Percentiles rank a stretch among this genome's conserved stretches.
Evolutionary conservation across 2,329 filamentous ascomycete species (phyloP).

Genomic region (Alternaria longipes): DNA sequence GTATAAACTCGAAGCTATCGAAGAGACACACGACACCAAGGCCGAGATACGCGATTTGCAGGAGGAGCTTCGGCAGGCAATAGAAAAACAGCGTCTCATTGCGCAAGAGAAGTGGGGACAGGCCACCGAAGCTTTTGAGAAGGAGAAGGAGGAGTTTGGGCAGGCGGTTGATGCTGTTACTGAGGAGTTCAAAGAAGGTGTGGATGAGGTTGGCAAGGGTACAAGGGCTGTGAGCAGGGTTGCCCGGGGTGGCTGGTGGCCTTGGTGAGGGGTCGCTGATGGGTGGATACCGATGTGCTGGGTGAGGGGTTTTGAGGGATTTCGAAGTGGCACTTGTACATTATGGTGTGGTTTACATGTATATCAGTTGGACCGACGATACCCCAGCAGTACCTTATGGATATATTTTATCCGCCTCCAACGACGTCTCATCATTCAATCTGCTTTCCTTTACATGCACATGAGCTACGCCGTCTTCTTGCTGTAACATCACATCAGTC

Average conservation of each 20-base stretch:
- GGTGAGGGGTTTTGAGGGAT: slow-evolving; percentile 1
- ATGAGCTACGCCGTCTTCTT: neutral
- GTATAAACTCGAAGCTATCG: slow-evolving; percentile 77
- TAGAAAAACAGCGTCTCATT: slow-evolving; percentile 26
- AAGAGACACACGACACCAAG: slow-evolving; percentile 66
- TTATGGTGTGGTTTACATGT: slow-evolving; percentile 4
- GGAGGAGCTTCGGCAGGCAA: slow-evolving; percentile 33
- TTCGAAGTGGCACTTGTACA: neutral
- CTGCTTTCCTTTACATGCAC: neutral
- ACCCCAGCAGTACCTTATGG: neutral
- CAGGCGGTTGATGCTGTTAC: slow-evolving; percentile 22
- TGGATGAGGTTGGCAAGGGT: slow-evolving; percentile 22
- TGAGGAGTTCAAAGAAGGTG: slow-evolving; percentile 27
- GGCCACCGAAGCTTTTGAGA: slow-evolving; percentile 19
- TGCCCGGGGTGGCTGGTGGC: slow-evolving; percentile 36
- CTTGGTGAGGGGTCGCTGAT: slow-evolving; percentile 26
- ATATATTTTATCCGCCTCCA: neutral
- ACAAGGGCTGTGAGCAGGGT: slow-evolving; percentile 23
- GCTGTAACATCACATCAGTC: neutral
- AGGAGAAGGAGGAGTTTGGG: slow-evolving; percentile 19
- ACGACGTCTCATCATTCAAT: neutral
- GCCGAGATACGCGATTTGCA: slow-evolving; percentile 34
- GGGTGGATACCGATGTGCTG: neutral
- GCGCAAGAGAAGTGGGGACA: slow-evolving; percentile 16
- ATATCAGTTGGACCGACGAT: slow-evolving; percentile 8